Base-by-base conservation (phyloP, 371 early-diverging fungal genomes). In the Globomyces sp. region DNA sequence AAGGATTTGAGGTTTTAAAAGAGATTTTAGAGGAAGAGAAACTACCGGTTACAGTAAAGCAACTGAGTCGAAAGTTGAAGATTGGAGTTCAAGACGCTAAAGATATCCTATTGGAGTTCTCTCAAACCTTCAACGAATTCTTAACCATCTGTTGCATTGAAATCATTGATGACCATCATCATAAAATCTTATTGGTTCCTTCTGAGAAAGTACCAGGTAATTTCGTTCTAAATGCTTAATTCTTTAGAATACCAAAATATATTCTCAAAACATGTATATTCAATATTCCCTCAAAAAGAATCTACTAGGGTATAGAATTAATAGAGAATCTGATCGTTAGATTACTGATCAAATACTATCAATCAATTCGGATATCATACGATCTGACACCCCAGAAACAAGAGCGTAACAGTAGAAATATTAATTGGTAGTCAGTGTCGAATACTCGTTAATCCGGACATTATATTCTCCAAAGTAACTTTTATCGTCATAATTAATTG, bases 81-180 rank as follows among this genome's bases (percentile, higher is more conserved):
- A 48, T 46, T 34, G 41, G 37, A 46, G 43, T 60, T 6, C 34
- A 4, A 4, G 37, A 60, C 39, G 61, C 61, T 4, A 60, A 44
- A 37, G 39, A 55, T 9, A 55, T 55, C 3, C 36, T 55, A 40
- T 6, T 55, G 55, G 55, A 55, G 8, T 55, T 55, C 39, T 39
- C 10, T 39, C 4, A 55, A 55, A 39, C 36, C 36, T 39, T 40
- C 55, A 55, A 40, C 36, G 6, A 55, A 39, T 6, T 13, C 39
- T 39, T 36, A 36, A 55, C 40, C 40, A 6, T 55, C 40, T 39
- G 9, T 55, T 9, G 55, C 40, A 24, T 24, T 24, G 24, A 24
- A 24, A 24, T 24, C 24, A 24, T 24, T 24, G 24, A 24, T 1
- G 8, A 4, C 6, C 37, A 55, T 4, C 40, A 13, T 11, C 36